These are phyloP conservation scores for Sporothrix brasiliensis DNA, from an alignment of 2,329 filamentous ascomycete genomes.

Conservation along the genomic window DNA sequence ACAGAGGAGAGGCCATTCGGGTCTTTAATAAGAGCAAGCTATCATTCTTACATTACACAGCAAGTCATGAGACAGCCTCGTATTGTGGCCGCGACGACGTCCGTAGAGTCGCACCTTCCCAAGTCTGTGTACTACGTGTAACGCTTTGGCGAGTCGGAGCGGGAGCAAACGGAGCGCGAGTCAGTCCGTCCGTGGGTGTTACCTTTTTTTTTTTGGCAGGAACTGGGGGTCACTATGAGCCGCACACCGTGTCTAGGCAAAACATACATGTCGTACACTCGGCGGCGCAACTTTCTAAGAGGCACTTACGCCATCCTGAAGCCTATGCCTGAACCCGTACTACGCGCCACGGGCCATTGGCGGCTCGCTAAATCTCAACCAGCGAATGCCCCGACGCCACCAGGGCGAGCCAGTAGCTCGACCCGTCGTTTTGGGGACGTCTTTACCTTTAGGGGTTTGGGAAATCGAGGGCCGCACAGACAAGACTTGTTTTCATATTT, in stretches of 20 bases:
- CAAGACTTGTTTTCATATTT: neutral
- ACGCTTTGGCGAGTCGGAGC: neutral
- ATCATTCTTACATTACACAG: no score
- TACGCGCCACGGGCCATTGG: constrained; percentile 13
- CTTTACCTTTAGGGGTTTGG: no score
- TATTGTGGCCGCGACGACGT: neutral
- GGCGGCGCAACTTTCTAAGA: neutral
- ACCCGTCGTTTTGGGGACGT: neutral
- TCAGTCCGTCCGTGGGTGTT: neutral
- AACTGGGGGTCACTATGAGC: neutral
- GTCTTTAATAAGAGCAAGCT: neutral
- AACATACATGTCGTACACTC: neutral
- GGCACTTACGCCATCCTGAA: neutral
- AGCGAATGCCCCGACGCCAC: neutral
- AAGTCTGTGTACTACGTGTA: neutral
- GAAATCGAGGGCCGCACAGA: neutral
- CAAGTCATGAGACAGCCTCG: no score
- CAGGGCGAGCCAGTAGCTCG: neutral
- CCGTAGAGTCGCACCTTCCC: neutral
- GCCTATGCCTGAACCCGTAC: neutral
- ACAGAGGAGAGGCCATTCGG: neutral
- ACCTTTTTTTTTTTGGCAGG: neutral
- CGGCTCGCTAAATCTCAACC: constrained; percentile 2
- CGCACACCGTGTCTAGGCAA: constrained; percentile 10
- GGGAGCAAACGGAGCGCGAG: neutral